Evolutionary conservation across 805 yeast species (phyloP).

Genomic region (Candida broadrunensis): DNA sequence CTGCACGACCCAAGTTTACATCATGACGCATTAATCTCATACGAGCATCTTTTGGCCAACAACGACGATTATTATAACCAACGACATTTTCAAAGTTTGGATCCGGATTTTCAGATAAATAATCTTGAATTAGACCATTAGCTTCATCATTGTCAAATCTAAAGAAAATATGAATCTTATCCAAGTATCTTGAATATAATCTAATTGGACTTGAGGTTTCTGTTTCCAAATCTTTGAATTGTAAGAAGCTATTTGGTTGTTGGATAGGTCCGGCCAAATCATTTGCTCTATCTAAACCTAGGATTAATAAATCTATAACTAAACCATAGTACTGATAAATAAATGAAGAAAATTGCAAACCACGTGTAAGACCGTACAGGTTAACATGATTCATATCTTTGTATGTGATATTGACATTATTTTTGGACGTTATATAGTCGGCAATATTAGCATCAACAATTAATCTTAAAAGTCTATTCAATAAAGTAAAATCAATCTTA

Average conservation of each 20-base stretch:
- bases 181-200: constrained; percentile 78
- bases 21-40: constrained; percentile 91
- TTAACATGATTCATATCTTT: constrained; percentile 96
- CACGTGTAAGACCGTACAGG: constrained; percentile 83
- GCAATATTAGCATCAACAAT: constrained; percentile 89
- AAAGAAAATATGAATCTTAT: constrained; percentile 76
- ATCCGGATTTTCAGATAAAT: constrained; percentile 81
- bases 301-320: constrained; percentile 71
- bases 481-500: constrained; percentile 81
- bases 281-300: constrained; percentile 84
- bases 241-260: constrained; percentile 74
- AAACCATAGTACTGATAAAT: constrained; percentile 89
- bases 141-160: constrained; percentile 73
- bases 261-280: constrained; percentile 80
- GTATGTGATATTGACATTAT: constrained; percentile 75
- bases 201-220: constrained; percentile 76
- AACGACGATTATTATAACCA: constrained; percentile 82
- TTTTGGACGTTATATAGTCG: constrained; percentile 89
- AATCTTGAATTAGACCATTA: constrained; percentile 71
- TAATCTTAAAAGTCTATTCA: constrained; percentile 76
- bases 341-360: constrained; percentile 87
- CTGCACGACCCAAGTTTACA: constrained; percentile 89
- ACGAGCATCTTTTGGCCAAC: constrained; percentile 93
- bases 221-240: constrained; percentile 54
- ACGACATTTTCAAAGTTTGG: constrained; percentile 85